Conservation (phyloP, 2,329 filamentous ascomycete genomes). For the Arthrobotrys conoides region DNA sequence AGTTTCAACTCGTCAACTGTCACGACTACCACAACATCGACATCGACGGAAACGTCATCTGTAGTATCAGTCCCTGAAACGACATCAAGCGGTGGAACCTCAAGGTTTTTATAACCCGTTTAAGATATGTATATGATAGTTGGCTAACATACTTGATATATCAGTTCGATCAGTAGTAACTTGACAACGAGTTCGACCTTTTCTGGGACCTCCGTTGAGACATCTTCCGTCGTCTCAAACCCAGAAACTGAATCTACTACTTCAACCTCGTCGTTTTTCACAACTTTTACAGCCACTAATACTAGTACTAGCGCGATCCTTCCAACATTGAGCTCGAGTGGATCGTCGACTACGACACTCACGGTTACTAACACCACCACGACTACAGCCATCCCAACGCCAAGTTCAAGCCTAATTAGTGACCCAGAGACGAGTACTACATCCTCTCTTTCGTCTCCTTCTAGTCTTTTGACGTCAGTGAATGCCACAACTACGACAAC, state of each 20-base stretch:
- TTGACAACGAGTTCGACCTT: background rate
- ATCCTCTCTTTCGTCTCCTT: slow-evolving; percentile 10
- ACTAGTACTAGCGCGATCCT: slow-evolving; percentile 18
- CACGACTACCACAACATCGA: background rate
- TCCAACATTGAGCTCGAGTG: background rate
- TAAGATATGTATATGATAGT: no score
- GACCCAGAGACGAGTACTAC: slow-evolving; percentile 14
- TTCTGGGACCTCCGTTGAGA: slow-evolving; percentile 14
- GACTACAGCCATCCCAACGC: slow-evolving; percentile 6
- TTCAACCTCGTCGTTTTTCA: slow-evolving; percentile 1
- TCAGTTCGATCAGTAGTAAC: background rate
- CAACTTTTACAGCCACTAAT: slow-evolving; percentile 18
- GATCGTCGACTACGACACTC: background rate
- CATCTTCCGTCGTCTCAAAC: slow-evolving; percentile 32
- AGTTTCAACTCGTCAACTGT: slow-evolving; percentile 2
- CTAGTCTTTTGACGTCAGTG: slow-evolving; percentile 16
- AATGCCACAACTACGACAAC: slow-evolving; percentile 52
- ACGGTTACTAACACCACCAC: slow-evolving; percentile 2
- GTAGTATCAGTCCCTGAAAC: slow-evolving; percentile 6
- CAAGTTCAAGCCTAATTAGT: slow-evolving; percentile 24
- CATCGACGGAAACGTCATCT: slow-evolving; percentile 10
- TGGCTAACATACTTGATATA: background rate
- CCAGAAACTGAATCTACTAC: slow-evolving; percentile 31
- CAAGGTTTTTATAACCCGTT: background rate
- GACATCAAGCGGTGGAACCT: background rate